phyloP scores from a whole-genome alignment of 345 rosid species.

The Lepidium didymum region DNA sequence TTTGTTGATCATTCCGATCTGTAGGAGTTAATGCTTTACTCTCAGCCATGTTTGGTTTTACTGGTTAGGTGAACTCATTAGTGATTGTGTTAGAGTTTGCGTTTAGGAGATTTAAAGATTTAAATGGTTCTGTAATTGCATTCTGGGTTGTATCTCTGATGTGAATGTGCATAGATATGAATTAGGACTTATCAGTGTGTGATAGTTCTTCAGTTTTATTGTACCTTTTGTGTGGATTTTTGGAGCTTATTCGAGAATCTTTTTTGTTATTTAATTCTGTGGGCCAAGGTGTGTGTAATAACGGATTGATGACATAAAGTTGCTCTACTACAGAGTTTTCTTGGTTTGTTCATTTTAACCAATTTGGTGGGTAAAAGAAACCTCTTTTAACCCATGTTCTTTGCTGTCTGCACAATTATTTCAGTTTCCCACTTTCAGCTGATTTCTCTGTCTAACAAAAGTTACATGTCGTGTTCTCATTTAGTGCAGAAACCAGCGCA shows the following conservation, averaged over 20 bases:
- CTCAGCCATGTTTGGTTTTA: background rate
- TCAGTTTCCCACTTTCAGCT: conserved; percentile 6
- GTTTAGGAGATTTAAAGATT: background rate
- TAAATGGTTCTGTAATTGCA: background rate
- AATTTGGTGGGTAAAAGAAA: background rate
- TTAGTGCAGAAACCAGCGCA: conserved; percentile 32
- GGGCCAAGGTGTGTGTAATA: conserved; percentile 18
- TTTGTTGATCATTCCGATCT: background rate
- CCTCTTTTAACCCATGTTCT: conserved; percentile 6
- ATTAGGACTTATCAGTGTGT: background rate
- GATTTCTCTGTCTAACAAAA: conserved; percentile 17
- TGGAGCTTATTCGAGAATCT: conserved; percentile 16
- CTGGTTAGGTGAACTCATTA: background rate
- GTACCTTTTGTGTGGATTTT: conserved; percentile 16
- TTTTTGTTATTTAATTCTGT: conserved; percentile 11
- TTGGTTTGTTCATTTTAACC: conserved; percentile 13
- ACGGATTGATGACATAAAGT: conserved; percentile 24
- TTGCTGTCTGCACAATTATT: background rate
- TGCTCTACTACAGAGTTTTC: conserved; percentile 15
- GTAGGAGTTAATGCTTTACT: conserved; percentile 1
- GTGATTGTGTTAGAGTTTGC: background rate
- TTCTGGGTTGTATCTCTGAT: background rate
- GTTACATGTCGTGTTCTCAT: conserved; percentile 23
- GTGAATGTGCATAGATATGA: background rate
- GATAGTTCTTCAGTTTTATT: background rate